Evolutionary conservation across 768 basidiomycete genomes (phyloP).

Genomic region (Phaeotremella skinneri): DNA sequence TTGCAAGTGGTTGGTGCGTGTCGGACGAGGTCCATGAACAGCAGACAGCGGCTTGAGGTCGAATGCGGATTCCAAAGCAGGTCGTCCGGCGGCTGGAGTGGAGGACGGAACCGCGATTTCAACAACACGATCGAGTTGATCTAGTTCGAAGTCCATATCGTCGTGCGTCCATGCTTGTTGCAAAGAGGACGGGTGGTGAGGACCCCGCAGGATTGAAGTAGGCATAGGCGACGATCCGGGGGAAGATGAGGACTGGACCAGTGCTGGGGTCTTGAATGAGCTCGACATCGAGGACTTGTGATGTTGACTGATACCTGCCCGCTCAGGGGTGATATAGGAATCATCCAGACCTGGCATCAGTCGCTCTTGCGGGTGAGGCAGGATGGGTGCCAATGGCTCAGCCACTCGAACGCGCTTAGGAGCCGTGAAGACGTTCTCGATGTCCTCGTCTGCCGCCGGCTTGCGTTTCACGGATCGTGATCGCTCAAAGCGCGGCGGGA

Average conservation of each 20-base stretch:
- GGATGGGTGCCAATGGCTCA: conserved; percentile 33
- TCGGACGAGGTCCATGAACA: neutral
- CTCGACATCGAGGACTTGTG: conserved; percentile 22
- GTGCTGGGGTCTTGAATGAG: conserved; percentile 42
- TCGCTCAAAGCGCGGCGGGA: conserved; percentile 33
- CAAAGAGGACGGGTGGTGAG: conserved; percentile 32
- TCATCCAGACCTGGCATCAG: conserved; percentile 24
- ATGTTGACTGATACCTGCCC: conserved; percentile 21
- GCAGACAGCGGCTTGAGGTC: neutral
- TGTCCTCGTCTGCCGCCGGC: conserved; percentile 22
- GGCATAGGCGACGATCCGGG: conserved; percentile 48
- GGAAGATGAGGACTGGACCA: conserved; percentile 41
- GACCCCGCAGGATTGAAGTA: conserved; percentile 31
- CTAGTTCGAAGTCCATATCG: conserved; percentile 17
- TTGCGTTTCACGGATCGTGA: conserved; percentile 16
- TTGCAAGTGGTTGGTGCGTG: neutral
- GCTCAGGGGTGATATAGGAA: conserved; percentile 39
- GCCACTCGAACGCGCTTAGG: conserved; percentile 36
- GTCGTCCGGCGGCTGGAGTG: neutral
- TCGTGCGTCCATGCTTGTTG: conserved; percentile 43
- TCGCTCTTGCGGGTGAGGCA: conserved; percentile 26
- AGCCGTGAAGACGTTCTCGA: conserved; percentile 34
- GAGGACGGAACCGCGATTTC: neutral
- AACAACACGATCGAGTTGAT: neutral
- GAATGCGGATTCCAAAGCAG: neutral